phyloP scores from a whole-genome alignment of 208 protist genomes.

The Acanthamoeba culbertsoni region DNA sequence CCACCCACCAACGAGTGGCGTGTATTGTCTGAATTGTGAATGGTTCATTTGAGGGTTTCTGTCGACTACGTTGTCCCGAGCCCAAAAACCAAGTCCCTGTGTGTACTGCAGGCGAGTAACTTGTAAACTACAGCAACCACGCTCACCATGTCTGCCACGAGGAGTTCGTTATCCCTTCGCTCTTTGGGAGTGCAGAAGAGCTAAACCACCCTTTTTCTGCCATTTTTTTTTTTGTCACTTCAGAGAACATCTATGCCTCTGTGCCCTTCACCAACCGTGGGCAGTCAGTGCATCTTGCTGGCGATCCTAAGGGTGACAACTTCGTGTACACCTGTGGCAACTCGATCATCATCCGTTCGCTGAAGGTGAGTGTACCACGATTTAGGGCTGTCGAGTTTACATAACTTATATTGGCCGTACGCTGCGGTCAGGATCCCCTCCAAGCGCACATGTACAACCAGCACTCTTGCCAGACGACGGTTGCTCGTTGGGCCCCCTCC shows the following conservation, averaged over 20 bases:
- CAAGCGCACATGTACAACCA: too few species aligned
- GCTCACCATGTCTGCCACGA: not conserved
- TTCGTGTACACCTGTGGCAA: constrained; percentile 79
- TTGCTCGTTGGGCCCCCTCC: constrained; percentile 73
- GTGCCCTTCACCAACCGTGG: constrained; percentile 77
- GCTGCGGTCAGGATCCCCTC: too few species aligned
- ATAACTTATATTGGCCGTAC: too few species aligned
- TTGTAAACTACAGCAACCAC: too few species aligned
- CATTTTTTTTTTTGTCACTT: not conserved
- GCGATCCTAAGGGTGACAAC: constrained; percentile 79
- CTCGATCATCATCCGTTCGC: constrained; percentile 78
- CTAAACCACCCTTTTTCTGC: not conserved
- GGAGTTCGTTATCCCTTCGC: not conserved
- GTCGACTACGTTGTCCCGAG: too few species aligned
- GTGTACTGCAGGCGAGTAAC: too few species aligned
- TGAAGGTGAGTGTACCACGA: constrained; percentile 55
- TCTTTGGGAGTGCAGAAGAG: not conserved
- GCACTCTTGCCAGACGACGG: too few species aligned
- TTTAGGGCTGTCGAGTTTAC: constrained; percentile 74
- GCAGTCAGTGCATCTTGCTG: constrained; percentile 69
- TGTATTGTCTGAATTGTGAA: too few species aligned
- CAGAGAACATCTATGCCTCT: constrained; percentile 75
- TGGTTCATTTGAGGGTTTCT: too few species aligned
- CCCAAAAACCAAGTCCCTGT: too few species aligned
- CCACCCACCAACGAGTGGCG: too few species aligned